Base-by-base conservation (phyloP, 75 land plant species). In the Pseudotsuga menziesii region DNA sequence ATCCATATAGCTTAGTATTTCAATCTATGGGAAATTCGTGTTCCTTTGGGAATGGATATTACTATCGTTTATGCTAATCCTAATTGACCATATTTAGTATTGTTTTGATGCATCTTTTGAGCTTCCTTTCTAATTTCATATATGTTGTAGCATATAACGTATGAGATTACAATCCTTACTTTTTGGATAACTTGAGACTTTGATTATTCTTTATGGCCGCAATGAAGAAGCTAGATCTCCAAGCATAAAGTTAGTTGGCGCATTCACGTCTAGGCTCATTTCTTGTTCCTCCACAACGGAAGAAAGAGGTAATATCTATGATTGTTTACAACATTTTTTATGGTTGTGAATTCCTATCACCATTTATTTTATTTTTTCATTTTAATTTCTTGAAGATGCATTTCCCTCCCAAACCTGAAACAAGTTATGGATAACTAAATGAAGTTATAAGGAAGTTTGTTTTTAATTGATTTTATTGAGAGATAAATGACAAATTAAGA, bases 161-260 rank as follows among this genome's bases (percentile, higher is more conserved):
- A 8, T 41, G 14, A 69, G 5, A 44, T n/a, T 19, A 17, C n/a
- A 44, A 69, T 69, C 52, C 41, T 69, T 69, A 3, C 2, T 41
- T 27, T 63, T 63, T 63, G 16, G 16, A 32, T 32, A 4, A 35
- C 39, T 14, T 17, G 16, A 29, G 3, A 16, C 67, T 63, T 25
- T 63, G 19, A 63, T 23, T 63, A 27, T 63, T 63, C 39, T 63
- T 61, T 27, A 22, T 39, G 22, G 25, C n/a, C 23, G 77, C 83
- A 97, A 98, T 95, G 78, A 98, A 97, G 78, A 97, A 97, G 78
- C 80, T 97, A 41, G 99, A 97, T n/a, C n/a, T n/a, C 81, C 98
- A 97, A 66, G 95, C 94, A 44, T 98, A 97, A 78, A 94, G 78
- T 78, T 95, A 97, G n/a, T 67, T 92, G 74, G 89, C 93, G 54